Conservation (phyloP, 2,329 filamentous ascomycete species). For the Pseudodiploospora longispora region DNA sequence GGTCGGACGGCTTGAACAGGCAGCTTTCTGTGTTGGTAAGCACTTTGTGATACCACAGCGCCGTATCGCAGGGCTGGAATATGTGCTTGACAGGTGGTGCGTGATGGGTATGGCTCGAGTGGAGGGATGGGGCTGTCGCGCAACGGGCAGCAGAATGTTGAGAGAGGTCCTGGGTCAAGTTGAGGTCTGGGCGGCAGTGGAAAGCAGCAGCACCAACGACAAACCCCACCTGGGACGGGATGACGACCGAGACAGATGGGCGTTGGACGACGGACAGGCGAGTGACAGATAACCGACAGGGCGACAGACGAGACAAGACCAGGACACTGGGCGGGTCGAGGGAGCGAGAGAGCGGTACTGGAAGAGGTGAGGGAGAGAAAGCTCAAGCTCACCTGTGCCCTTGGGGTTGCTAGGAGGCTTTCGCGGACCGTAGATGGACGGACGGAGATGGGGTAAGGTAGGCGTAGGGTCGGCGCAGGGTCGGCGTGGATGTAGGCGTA, state of each 20-base stretch:
- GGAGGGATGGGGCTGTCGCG: conserved; percentile 6
- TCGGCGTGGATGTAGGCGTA: too few relatives aligned
- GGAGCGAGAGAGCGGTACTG: too few relatives aligned
- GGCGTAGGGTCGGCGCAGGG: too few relatives aligned
- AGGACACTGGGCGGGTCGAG: too few relatives aligned
- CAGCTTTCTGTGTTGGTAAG: conserved; percentile 6
- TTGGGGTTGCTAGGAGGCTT: too few relatives aligned
- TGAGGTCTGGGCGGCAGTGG: conserved; percentile 11
- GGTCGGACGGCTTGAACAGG: conserved; percentile 1
- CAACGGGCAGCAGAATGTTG: conserved; percentile 6
- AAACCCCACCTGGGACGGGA: conserved; percentile 24
- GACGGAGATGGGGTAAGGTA: too few relatives aligned
- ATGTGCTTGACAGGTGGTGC: conserved; percentile 1
- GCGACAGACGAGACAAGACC: too few relatives aligned
- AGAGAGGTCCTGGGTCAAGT: conserved; percentile 4
- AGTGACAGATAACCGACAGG: neutral
- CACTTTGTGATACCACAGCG: conserved; percentile 1
- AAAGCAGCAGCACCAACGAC: conserved; percentile 18
- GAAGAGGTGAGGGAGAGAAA: too few relatives aligned
- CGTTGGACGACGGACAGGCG: conserved; percentile 5
- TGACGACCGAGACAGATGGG: conserved; percentile 21
- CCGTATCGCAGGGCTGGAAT: conserved; percentile 1
- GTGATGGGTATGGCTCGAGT: conserved; percentile 4
- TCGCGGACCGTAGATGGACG: too few relatives aligned
- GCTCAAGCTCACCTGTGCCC: too few relatives aligned